Evolutionary conservation across 257 asterid species (phyloP).

Genomic region (Solanum habrochaites): DNA sequence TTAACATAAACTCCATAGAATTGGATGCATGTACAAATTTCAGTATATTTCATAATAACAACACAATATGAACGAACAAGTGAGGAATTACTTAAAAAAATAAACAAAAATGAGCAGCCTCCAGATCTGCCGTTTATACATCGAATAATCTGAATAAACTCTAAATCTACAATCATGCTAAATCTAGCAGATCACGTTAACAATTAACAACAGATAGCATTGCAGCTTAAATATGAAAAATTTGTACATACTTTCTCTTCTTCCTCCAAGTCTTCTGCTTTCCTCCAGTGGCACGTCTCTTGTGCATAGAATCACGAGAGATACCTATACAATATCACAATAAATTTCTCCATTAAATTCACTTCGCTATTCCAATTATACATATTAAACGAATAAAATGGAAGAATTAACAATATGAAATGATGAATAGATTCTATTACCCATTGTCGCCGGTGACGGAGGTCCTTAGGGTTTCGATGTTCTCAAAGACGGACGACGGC

Average conservation of each 20-base stretch:
- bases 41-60: neutral
- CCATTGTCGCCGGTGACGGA: slow-evolving; percentile 6
- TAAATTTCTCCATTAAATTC: neutral
- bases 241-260: slow-evolving; percentile 33
- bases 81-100: neutral
- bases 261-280: slow-evolving; percentile 48
- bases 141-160: neutral
- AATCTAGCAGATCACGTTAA: neutral
- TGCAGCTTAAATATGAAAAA: neutral
- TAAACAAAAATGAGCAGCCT: neutral
- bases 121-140: neutral
- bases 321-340: slow-evolving; percentile 12
- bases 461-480: neutral
- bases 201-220: neutral
- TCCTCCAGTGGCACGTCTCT: slow-evolving; percentile 49
- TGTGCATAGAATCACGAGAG: slow-evolving; percentile 49
- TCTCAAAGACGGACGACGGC: neutral
- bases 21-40: neutral
- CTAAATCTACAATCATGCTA: neutral
- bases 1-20: neutral
- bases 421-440: neutral
- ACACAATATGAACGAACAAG: neutral
- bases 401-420: neutral
- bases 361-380: neutral
- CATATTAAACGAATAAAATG: neutral